Conservation (phyloP, 495 filamentous ascomycete genomes). For the Xylaria longipes region DNA sequence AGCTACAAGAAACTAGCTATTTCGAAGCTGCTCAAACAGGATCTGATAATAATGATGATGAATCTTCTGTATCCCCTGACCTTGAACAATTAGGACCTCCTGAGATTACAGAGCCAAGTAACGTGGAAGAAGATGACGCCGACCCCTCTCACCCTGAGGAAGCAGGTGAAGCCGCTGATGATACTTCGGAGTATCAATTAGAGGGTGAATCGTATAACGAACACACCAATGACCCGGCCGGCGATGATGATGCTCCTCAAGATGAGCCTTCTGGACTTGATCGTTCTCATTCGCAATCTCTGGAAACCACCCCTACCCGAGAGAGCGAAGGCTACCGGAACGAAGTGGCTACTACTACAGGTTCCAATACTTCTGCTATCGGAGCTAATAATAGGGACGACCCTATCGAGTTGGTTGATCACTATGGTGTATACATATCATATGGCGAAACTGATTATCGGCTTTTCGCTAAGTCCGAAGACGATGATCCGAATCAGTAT, state of each 20-base stretch:
- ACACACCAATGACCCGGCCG: conserved; percentile 38
- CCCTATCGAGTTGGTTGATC: conserved; percentile 25
- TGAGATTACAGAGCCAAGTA: neutral
- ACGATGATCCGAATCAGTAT: conserved; percentile 71
- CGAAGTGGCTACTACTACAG: conserved; percentile 1
- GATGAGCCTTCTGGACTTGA: conserved; percentile 24
- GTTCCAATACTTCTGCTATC: neutral
- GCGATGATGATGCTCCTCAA: conserved; percentile 28
- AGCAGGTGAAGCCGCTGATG: conserved; percentile 19
- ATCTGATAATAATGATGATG: conserved; percentile 18
- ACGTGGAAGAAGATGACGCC: conserved; percentile 13
- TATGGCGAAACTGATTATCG: conserved; percentile 74
- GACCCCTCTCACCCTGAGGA: conserved; percentile 12
- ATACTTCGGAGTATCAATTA: conserved; percentile 14
- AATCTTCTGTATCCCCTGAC: conserved; percentile 3
- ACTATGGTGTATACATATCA: conserved; percentile 49
- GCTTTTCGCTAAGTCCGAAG: conserved; percentile 70
- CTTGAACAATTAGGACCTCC: conserved; percentile 4
- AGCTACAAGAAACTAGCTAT: neutral
- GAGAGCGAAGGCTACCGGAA: conserved; percentile 13
- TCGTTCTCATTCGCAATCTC: conserved; percentile 22
- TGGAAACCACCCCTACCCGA: neutral
- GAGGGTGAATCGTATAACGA: conserved; percentile 21
- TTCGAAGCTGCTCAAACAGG: neutral
- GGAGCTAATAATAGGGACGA: conserved; percentile 18